A percentile compares a stretch with the other conserved stretches of the same genome.
Conservation (phyloP, 345 rosid species). For the Arabidopsis arenosa region DNA sequence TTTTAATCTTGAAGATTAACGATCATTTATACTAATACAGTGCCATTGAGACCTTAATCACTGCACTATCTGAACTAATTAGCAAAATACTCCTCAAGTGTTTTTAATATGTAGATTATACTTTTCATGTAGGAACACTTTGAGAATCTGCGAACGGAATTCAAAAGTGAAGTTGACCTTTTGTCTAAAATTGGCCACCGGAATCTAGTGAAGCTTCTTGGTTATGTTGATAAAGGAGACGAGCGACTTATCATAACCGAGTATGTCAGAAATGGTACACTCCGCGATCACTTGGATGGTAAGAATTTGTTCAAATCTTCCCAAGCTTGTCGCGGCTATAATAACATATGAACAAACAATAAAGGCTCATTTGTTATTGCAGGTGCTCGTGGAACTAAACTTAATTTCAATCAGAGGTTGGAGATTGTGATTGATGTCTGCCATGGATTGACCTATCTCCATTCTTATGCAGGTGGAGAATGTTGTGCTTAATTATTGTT, state of each 20-base stretch:
- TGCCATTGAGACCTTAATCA: conserved; percentile 13
- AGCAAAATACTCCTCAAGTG: not conserved
- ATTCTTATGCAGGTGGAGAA: conserved; percentile 76
- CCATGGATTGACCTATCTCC: conserved; percentile 95
- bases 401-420: conserved; percentile 90
- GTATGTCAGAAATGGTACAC: conserved; percentile 89
- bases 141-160: conserved; percentile 70
- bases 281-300: conserved; percentile 97
- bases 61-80: not conserved
- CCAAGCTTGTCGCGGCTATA: not conserved
- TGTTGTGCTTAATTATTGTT: conserved; percentile 10
- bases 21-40: conserved; percentile 2
- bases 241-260: conserved; percentile 96
- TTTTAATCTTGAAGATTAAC: conserved; percentile 3
- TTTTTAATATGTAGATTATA: conserved; percentile 4
- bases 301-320: conserved; percentile 40
- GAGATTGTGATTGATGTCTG: conserved; percentile 93
- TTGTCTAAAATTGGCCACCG: conserved; percentile 91
- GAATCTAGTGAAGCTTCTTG: conserved; percentile 86
- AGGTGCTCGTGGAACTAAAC: conserved; percentile 72
- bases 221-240: conserved; percentile 77
- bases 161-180: conserved; percentile 94
- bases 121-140: conserved; percentile 65
- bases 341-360: conserved; percentile 4
- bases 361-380: conserved; percentile 36